Evolutionary conservation across 768 basidiomycete genomes (phyloP).

Genomic region (Coprinopsis sp.): DNA sequence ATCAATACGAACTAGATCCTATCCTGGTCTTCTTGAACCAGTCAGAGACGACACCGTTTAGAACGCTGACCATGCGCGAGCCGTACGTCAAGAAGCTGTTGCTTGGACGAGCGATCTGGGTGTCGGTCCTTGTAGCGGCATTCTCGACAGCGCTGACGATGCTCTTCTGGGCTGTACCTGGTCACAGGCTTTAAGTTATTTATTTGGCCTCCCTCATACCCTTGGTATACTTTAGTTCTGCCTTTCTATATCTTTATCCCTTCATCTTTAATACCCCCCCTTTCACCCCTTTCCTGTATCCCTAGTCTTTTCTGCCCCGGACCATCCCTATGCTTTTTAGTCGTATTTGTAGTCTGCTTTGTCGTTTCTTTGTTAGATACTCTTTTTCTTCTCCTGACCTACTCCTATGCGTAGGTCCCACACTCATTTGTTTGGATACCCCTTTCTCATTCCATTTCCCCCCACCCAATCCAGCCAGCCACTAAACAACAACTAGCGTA

Average conservation of each 20-base stretch:
- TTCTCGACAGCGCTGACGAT: conserved; percentile 80
- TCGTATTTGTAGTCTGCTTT: background rate
- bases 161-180: conserved; percentile 95
- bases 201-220: conserved; percentile 2
- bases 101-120: conserved; percentile 88
- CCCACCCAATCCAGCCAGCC: too few species aligned
- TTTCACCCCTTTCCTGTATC: background rate
- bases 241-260: conserved; percentile 9
- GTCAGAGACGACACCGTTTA: conserved; percentile 96
- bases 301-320: conserved; percentile 2
- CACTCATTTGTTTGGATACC: too few species aligned
- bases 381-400: background rate
- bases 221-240: conserved; percentile 11
- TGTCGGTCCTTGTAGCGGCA: conserved; percentile 70
- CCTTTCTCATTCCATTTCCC: too few species aligned
- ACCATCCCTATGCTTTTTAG: conserved; percentile 4
- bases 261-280: conserved; percentile 16
- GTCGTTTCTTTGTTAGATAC: too few species aligned
- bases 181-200: conserved; percentile 68
- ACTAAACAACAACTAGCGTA: too few species aligned
- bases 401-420: too few species aligned
- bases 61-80: conserved; percentile 86
- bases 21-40: conserved; percentile 89
- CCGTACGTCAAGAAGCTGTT: conserved; percentile 92
- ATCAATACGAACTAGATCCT: conserved; percentile 97